phyloP scores from a whole-genome alignment of 192 early-diverging fungal species.

The Podila verticillata region DNA sequence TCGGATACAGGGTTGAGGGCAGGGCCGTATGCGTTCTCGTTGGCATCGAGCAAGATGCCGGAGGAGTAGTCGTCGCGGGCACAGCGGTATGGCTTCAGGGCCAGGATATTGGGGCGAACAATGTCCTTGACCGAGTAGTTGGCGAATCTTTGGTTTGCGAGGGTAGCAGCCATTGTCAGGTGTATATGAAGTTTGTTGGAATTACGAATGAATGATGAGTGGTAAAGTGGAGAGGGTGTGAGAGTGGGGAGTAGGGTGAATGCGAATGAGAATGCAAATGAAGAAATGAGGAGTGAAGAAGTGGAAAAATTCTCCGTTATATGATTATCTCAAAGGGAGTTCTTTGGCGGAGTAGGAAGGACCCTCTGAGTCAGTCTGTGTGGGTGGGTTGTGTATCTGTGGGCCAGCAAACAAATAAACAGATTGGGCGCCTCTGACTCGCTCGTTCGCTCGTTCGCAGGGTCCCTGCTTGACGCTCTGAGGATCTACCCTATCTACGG shows the following conservation, averaged over 20 bases:
- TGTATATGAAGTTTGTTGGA: neutral
- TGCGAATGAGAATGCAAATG: neutral
- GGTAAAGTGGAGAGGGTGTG: neutral
- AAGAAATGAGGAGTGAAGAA: neutral
- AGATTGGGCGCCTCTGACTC: too few species aligned
- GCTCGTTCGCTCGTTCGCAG: too few species aligned
- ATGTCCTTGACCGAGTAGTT: conserved; percentile 65
- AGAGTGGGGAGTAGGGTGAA: neutral
- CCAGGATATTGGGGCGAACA: conserved; percentile 84
- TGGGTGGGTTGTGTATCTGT: neutral
- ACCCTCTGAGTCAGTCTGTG: conserved; percentile 2
- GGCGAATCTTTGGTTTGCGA: conserved; percentile 32
- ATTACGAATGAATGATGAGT: neutral
- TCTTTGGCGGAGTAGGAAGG: neutral
- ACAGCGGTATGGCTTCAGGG: conserved; percentile 93
- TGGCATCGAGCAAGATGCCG: conserved; percentile 98
- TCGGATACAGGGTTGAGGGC: conserved; percentile 39
- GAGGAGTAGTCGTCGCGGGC: conserved; percentile 96
- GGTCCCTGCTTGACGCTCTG: too few species aligned
- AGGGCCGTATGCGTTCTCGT: conserved; percentile 95
- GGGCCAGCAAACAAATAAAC: too few species aligned
- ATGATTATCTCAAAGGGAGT: neutral
- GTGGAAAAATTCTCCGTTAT: neutral
- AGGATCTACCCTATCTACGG: too few species aligned
- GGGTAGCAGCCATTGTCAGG: conserved; percentile 28